phyloP scores from a whole-genome alignment of 257 asterid species.

The Solanum lignicaule region DNA sequence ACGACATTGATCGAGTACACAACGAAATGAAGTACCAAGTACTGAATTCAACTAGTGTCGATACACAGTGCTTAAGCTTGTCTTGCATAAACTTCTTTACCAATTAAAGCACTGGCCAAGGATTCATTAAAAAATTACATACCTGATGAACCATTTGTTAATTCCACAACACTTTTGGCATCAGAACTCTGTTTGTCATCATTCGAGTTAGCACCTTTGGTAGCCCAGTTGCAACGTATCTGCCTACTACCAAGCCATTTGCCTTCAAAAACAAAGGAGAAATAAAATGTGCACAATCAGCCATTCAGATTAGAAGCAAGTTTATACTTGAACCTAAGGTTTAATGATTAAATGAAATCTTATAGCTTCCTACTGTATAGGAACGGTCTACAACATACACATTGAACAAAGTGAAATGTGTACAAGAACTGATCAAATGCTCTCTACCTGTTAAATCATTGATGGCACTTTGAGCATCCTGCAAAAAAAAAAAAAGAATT shows the following conservation, averaged over 20 bases:
- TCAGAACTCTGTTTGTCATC: constrained; percentile 75
- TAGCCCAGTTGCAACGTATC: constrained; percentile 95
- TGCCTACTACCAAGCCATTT: constrained; percentile 96
- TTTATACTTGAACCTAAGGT: not conserved
- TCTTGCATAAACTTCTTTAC: not conserved
- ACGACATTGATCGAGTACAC: not conserved
- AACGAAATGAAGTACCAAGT: not conserved
- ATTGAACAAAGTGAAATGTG: not conserved
- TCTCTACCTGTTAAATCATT: constrained; percentile 73
- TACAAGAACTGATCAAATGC: not conserved
- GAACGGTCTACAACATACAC: not conserved
- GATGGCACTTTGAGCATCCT: constrained; percentile 96
- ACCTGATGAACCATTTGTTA: constrained; percentile 74
- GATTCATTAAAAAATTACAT: not conserved
- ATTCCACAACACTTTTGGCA: constrained; percentile 72
- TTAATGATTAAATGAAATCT: not conserved
- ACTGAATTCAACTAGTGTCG: not conserved
- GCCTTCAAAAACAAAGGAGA: constrained; percentile 28
- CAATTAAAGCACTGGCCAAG: not conserved
- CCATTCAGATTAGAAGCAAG: not conserved
- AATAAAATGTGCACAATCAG: not conserved
- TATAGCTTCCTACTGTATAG: not conserved
- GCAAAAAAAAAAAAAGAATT: constrained; percentile 7
- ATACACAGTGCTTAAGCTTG: not conserved
- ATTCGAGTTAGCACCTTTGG: constrained; percentile 68